Base-by-base conservation (phyloP, 164 flowering plant genomes). In the Piper betle region DNA sequence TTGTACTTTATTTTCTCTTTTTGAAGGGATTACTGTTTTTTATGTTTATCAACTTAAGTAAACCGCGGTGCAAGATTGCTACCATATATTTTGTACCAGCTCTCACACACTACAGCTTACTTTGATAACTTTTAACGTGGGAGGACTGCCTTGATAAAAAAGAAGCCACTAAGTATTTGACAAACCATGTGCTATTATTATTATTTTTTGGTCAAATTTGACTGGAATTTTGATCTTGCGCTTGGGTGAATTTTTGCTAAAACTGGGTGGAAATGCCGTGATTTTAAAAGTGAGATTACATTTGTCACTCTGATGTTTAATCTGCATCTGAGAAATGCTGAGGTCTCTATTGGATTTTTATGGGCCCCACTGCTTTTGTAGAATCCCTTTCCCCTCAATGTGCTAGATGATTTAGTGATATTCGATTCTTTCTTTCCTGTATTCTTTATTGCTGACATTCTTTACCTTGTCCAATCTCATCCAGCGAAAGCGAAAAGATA, bases 401-500 rank as follows among this genome's bases (percentile, higher is more conserved):
- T 25, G 39, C 19, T 42, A 37, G 13, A 39, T 41, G 4, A 13
- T 37, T n/a, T 12, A 15, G 16, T 37, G 38, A 16, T 6, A 2
- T 20, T 37, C 57, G 6, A 37, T 4, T 40, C 8, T 25, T 33
- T 53, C 10, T 19, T 39, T 60, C 20, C 42, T 48, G 16, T 15
- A 37, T 25, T 50, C 52, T 10, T 64, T 39, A 38, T 42, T 37
- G 2, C 13, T 18, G 13, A 33, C 37, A 7, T n/a, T 20, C 12
- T 25, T 42, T 56, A 33, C 19, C 19, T 5, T 48, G 39, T 20
- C 53, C 39, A 33, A 38, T 39, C 48, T 64, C 53, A 11, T 39
- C 57, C 65, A 56, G 68, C 81, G 83, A 83, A 60, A 73, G 58
- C 81, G 73, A 56, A 90, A 86, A 68, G 97, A 85, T 2, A 64